phyloP scores from a whole-genome alignment of 2,329 filamentous ascomycete genomes.

The Volutella citrinella region DNA sequence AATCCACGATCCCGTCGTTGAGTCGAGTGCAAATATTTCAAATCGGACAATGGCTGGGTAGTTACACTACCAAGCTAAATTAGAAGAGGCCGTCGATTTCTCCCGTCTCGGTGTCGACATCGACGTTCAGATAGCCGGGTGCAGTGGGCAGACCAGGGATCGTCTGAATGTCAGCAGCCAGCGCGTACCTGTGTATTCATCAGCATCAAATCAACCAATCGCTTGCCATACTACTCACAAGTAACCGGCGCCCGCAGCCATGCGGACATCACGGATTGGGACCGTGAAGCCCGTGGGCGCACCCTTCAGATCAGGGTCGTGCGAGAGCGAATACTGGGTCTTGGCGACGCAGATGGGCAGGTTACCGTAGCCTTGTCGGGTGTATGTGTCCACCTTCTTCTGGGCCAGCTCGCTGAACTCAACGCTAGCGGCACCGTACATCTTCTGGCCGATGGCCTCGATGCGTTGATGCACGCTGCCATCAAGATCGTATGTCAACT shows the following conservation, averaged over 20 bases:
- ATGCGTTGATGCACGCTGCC: slow-evolving; percentile 84
- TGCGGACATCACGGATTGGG: slow-evolving; percentile 87
- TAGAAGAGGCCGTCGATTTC: slow-evolving; percentile 91
- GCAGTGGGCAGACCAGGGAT: slow-evolving; percentile 95
- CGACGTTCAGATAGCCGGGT: slow-evolving; percentile 92
- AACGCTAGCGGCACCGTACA: slow-evolving; percentile 90
- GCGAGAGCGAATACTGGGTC: slow-evolving; percentile 95
- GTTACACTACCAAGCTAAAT: too few relatives aligned
- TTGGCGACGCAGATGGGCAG: slow-evolving; percentile 96
- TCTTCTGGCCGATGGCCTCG: slow-evolving; percentile 82
- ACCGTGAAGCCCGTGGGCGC: slow-evolving; percentile 93
- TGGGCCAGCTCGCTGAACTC: slow-evolving; percentile 93
- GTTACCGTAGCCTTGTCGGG: slow-evolving; percentile 85
- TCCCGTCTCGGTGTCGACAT: slow-evolving; percentile 77
- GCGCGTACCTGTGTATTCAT: slow-evolving; percentile 75
- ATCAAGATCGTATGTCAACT: slow-evolving; percentile 79
- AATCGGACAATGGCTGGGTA: too few relatives aligned
- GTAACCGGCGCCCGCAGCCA: slow-evolving; percentile 93
- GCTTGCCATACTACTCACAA: too few relatives aligned
- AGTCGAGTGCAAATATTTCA: too few relatives aligned
- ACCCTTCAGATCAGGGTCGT: slow-evolving; percentile 91
- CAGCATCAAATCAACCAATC: too few relatives aligned
- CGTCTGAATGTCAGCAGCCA: slow-evolving; percentile 97
- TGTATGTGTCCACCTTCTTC: slow-evolving; percentile 95
- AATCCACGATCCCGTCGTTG: too few relatives aligned